phyloP scores from a whole-genome alignment of 345 rosid genomes.

The Euphorbia tirucalli region DNA sequence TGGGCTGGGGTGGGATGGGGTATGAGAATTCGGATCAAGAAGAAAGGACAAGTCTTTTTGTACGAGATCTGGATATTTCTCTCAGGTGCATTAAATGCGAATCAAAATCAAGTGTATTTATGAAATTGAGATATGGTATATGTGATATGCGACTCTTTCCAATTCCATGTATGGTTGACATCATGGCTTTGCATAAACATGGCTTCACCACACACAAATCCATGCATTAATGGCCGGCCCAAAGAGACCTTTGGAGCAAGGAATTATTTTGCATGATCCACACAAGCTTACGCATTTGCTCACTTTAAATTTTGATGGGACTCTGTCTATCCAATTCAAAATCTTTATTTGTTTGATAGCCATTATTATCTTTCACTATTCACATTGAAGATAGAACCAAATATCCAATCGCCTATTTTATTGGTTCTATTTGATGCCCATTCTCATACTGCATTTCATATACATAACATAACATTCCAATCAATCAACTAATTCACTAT shows the following conservation, averaged over 20 bases:
- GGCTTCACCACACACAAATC: neutral
- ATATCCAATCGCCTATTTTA: neutral
- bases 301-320: neutral
- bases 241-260: constrained; percentile 4
- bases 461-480: too few species aligned
- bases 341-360: neutral
- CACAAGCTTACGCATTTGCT: neutral
- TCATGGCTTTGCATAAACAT: constrained; percentile 13
- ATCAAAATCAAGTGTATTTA: too few species aligned
- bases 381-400: neutral
- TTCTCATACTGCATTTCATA: neutral
- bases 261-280: neutral
- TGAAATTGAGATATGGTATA: too few species aligned
- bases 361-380: neutral
- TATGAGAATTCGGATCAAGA: too few species aligned
- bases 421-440: constrained; percentile 6
- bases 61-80: too few species aligned
- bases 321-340: neutral
- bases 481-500: too few species aligned
- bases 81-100: neutral
- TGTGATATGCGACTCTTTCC: neutral
- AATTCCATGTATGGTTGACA: neutral
- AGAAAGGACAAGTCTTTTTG: too few species aligned
- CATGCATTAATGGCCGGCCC: neutral
- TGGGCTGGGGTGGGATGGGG: too few species aligned